Conservation (phyloP, 140 eudicot species). For the Cichorium intybus region DNA sequence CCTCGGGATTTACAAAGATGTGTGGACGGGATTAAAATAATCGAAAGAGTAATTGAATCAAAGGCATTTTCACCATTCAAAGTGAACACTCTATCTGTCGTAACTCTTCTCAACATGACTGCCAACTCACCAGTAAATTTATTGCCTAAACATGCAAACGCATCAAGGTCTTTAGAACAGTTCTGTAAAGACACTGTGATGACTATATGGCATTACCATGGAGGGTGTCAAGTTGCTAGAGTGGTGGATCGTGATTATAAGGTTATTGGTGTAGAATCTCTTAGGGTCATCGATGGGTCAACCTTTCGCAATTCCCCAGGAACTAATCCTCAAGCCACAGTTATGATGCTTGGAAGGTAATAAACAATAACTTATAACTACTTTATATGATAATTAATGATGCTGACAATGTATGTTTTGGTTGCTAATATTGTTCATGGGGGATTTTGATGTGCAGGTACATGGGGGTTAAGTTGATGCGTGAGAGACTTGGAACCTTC, state of each 20-base stretch:
- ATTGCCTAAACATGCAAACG: slow-evolving; percentile 71
- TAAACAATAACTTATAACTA: background rate
- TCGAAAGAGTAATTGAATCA: slow-evolving; percentile 60
- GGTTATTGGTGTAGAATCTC: slow-evolving; percentile 67
- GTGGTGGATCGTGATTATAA: slow-evolving; percentile 81
- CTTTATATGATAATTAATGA: background rate
- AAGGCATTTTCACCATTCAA: slow-evolving; percentile 55
- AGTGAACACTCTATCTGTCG: slow-evolving; percentile 30
- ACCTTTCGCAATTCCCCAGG: slow-evolving; percentile 83
- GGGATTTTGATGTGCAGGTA: slow-evolving; percentile 77
- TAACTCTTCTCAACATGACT: slow-evolving; percentile 71
- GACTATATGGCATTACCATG: slow-evolving; percentile 98
- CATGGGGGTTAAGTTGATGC: slow-evolving; percentile 76
- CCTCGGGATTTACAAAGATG: slow-evolving; percentile 74
- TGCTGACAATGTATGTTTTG: background rate
- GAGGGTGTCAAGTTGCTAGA: slow-evolving; percentile 71
- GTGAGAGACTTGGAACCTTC: slow-evolving; percentile 45
- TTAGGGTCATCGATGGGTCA: slow-evolving; percentile 89
- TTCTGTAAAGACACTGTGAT: slow-evolving; percentile 83
- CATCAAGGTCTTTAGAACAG: slow-evolving; percentile 66
- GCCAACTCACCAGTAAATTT: slow-evolving; percentile 63
- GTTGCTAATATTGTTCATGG: background rate
- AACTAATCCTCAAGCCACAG: slow-evolving; percentile 98
- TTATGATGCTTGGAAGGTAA: slow-evolving; percentile 97
- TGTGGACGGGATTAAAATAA: slow-evolving; percentile 64